phyloP scores from a whole-genome alignment of 306 rosid species.

The Sicyos baderoa region DNA sequence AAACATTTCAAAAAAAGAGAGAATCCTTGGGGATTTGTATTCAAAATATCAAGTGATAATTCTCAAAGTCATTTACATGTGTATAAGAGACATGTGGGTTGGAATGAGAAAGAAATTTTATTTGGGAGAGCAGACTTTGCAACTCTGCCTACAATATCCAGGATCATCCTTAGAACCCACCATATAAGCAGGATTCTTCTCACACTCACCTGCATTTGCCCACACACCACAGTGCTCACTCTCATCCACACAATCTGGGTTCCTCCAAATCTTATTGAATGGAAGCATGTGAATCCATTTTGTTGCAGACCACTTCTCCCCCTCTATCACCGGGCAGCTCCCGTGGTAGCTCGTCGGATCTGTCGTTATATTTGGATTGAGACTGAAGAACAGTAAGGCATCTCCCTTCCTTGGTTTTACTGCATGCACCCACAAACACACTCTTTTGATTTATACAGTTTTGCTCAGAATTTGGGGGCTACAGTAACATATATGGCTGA shows the following conservation, averaged over 20 bases:
- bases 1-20: background rate
- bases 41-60: background rate
- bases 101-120: background rate
- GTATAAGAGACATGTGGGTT: background rate
- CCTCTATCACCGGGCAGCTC: slow-evolving; percentile 88
- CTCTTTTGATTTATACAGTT: background rate
- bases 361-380: slow-evolving; percentile 55
- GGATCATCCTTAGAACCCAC: slow-evolving; percentile 38
- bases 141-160: slow-evolving; percentile 82
- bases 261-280: slow-evolving; percentile 32
- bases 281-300: slow-evolving; percentile 92
- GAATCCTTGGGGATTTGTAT: background rate
- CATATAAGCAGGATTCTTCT: slow-evolving; percentile 72
- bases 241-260: slow-evolving; percentile 48
- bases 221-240: slow-evolving; percentile 51
- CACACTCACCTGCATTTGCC: slow-evolving; percentile 76
- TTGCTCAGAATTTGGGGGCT: no score
- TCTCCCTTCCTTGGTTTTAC: slow-evolving; percentile 84
- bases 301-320: slow-evolving; percentile 98
- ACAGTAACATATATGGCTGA: no score
- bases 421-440: slow-evolving; percentile 37
- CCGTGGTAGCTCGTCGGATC: slow-evolving; percentile 70
- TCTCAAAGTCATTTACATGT: background rate
- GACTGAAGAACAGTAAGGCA: slow-evolving; percentile 91
- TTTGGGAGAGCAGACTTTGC: slow-evolving; percentile 48